Evolutionary conservation across 345 rosid genomes (phyloP).

Genomic region (Eucalyptus guilfoylei): DNA sequence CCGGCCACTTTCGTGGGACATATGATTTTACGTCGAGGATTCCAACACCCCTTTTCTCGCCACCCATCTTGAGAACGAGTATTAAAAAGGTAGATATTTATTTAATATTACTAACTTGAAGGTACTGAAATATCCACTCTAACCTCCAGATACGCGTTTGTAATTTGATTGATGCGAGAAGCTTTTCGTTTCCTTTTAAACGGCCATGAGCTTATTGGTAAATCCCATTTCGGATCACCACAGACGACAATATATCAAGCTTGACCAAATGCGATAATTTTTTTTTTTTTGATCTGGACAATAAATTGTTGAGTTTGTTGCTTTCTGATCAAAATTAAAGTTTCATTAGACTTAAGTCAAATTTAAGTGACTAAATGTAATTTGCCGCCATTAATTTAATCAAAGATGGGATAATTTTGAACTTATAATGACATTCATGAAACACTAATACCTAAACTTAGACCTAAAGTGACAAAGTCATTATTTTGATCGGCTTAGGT

Average conservation of each 20-base stretch:
- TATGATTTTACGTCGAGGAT: neutral
- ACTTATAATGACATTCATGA: neutral
- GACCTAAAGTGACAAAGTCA: neutral
- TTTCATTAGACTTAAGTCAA: neutral
- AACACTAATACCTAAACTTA: neutral
- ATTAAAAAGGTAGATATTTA: neutral
- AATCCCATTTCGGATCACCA: neutral
- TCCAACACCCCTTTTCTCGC: neutral
- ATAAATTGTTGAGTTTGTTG: neutral
- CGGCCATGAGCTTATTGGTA: neutral
- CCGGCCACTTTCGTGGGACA: neutral
- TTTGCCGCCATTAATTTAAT: neutral
- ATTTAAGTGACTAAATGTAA: neutral
- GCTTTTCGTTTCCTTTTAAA: neutral
- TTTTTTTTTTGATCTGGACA: no score
- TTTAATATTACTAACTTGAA: neutral
- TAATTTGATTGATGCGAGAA: neutral
- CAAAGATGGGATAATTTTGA: neutral
- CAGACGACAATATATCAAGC: neutral
- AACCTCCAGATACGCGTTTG: neutral
- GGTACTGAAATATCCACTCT: neutral
- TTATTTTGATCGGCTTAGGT: neutral
- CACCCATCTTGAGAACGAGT: neutral
- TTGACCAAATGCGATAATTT: neutral
- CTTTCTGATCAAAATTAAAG: neutral